A percentile compares a stretch with the other conserved stretches of the same genome.
These are phyloP conservation scores for Hysterium pulicare DNA, from an alignment of 2,329 filamentous ascomycete species.

Conservation along the genomic window DNA sequence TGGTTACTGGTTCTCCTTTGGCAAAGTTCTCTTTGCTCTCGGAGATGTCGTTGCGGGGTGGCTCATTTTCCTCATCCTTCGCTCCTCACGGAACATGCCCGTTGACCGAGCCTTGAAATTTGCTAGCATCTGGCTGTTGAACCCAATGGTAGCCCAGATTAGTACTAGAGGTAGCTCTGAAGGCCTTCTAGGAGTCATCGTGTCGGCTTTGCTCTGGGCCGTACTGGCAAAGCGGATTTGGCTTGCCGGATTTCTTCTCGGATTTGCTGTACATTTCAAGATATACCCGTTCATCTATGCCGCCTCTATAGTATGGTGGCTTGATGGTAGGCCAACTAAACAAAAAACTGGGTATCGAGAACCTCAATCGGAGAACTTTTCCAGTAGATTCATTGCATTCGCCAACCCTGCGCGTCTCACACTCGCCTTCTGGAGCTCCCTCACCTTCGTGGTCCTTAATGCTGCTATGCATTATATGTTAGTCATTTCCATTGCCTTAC, in stretches of 20 bases:
- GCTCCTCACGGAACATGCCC: conserved; percentile 31
- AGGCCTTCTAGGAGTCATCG: conserved; percentile 80
- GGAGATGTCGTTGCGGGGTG: conserved; percentile 83
- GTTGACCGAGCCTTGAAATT: conserved; percentile 63
- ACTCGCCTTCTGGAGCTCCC: conserved; percentile 62
- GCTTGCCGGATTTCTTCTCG: conserved; percentile 72
- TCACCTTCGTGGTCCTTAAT: conserved; percentile 73
- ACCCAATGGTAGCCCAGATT: conserved; percentile 97
- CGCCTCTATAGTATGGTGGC: conserved; percentile 74
- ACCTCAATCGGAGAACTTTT: conserved; percentile 16
- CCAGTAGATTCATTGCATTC: conserved; percentile 18
- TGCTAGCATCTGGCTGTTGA: conserved; percentile 86
- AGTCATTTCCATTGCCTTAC: conserved; percentile 26
- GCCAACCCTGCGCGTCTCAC: conserved; percentile 47
- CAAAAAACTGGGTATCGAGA: conserved; percentile 17
- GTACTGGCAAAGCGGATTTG: conserved; percentile 60
- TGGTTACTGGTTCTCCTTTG: conserved; percentile 70
- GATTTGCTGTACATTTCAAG: conserved; percentile 90
- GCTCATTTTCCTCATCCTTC: conserved; percentile 62
- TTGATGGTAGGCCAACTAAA: conserved; percentile 49
- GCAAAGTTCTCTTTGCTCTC: conserved; percentile 80
- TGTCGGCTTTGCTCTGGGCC: conserved; percentile 80
- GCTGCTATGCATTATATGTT: conserved; percentile 72
- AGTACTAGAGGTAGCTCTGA: conserved; percentile 94
- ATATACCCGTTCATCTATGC: conserved; percentile 98